Percentiles rank a stretch among this genome's conserved stretches.
phyloP scores from a whole-genome alignment of 2,329 filamentous ascomycete species.

The Rhynchosporium secalis region DNA sequence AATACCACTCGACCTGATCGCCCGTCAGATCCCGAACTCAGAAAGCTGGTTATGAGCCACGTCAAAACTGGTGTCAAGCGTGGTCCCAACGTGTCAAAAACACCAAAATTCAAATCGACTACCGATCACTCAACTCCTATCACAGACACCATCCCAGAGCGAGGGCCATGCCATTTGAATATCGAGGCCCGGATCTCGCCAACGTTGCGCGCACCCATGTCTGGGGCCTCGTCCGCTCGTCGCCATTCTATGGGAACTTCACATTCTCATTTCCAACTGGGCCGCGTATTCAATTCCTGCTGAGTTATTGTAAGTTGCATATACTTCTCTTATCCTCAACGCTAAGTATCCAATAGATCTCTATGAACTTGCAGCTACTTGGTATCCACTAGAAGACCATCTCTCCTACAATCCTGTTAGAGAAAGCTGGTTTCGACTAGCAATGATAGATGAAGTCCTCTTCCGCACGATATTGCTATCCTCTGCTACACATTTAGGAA shows the following conservation, averaged over 20 bases:
- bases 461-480: not conserved
- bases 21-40: not conserved
- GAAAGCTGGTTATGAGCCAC: not conserved
- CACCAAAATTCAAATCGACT: not conserved
- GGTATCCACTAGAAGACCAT: not conserved
- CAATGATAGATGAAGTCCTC: not conserved
- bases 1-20: not conserved
- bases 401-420: not conserved
- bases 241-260: not conserved
- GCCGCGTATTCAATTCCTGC: not conserved
- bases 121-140: not conserved
- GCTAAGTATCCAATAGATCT: not conserved
- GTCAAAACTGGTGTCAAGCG: constrained; percentile 1
- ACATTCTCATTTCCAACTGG: not conserved
- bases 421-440: not conserved
- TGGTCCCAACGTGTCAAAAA: not conserved
- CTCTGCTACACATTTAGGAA: not conserved
- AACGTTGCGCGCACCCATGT: not conserved
- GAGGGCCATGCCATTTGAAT: not conserved
- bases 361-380: not conserved
- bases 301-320: not conserved
- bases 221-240: not conserved
- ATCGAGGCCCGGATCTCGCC: not conserved
- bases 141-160: not conserved
- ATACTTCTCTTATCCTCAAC: not conserved